phyloP scores from a whole-genome alignment of 805 yeast genomes.

The Clavispora santaluciae region DNA sequence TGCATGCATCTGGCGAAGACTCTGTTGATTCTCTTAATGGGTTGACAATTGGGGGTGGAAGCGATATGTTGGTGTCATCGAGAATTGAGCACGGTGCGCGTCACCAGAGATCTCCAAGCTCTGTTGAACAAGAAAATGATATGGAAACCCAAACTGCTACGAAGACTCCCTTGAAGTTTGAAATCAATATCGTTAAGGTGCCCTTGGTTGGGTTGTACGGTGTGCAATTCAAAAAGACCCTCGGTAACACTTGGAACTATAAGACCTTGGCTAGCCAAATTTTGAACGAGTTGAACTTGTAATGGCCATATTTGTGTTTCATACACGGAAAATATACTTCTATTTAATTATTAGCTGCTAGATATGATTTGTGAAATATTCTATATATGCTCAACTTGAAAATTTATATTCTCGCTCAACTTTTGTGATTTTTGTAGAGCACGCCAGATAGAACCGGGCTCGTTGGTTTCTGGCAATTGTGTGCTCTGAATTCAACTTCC shows the following conservation, averaged over 20 bases:
- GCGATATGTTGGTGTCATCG: slow-evolving; percentile 59
- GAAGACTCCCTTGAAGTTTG: slow-evolving; percentile 70
- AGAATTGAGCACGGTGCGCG: slow-evolving; percentile 49
- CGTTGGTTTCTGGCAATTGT: slow-evolving; percentile 12
- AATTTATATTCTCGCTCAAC: slow-evolving; percentile 12
- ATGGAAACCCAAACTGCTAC: slow-evolving; percentile 8
- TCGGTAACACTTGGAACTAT: slow-evolving; percentile 94
- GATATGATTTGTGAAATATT: not conserved
- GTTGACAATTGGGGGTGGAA: slow-evolving; percentile 43
- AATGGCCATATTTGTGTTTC: slow-evolving; percentile 1
- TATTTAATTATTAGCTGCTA: not conserved
- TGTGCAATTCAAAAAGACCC: slow-evolving; percentile 87
- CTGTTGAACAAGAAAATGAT: slow-evolving; percentile 10
- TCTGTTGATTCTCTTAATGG: slow-evolving; percentile 55
- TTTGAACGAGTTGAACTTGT: slow-evolving; percentile 64
- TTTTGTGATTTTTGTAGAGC: slow-evolving; percentile 8
- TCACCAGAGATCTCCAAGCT: slow-evolving; percentile 28
- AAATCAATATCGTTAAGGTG: slow-evolving; percentile 86
- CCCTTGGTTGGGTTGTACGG: slow-evolving; percentile 89
- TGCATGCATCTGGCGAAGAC: slow-evolving; percentile 46
- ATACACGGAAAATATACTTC: too few relatives aligned
- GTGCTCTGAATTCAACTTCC: slow-evolving; percentile 16
- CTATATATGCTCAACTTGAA: not conserved
- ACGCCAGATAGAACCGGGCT: slow-evolving; percentile 7
- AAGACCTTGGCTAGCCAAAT: slow-evolving; percentile 86